These are phyloP conservation scores for Ascochyta clinopodiicola DNA, from an alignment of 2,329 filamentous ascomycete genomes.

Conservation along the genomic window DNA sequence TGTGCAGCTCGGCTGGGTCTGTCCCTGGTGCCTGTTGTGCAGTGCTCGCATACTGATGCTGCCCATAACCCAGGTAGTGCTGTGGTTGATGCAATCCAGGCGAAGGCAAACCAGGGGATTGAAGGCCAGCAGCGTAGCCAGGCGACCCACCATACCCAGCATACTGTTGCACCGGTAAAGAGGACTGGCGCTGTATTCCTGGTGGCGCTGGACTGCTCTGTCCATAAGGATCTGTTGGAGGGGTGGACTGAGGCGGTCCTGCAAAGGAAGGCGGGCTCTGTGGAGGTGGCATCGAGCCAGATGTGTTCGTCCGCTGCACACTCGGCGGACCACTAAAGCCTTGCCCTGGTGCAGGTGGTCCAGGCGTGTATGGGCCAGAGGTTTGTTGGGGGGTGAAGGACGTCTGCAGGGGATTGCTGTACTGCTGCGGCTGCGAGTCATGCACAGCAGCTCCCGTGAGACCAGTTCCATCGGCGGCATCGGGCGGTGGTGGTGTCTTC, in stretches of 20 bases:
- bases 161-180: slow-evolving; percentile 32
- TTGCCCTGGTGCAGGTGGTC: slow-evolving; percentile 47
- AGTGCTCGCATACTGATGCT: slow-evolving; percentile 57
- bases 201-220: slow-evolving; percentile 33
- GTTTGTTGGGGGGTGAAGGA: slow-evolving; percentile 45
- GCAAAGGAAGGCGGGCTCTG: slow-evolving; percentile 48
- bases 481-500: slow-evolving; percentile 78
- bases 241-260: slow-evolving; percentile 43
- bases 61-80: slow-evolving; percentile 61
- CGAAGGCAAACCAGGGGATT: slow-evolving; percentile 37
- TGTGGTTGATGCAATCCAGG: slow-evolving; percentile 48
- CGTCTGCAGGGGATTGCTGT: slow-evolving; percentile 40
- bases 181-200: slow-evolving; percentile 40
- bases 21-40: slow-evolving; percentile 36
- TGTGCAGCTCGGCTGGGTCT: slow-evolving; percentile 65
- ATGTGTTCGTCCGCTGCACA: slow-evolving; percentile 44
- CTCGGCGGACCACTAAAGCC: slow-evolving; percentile 42
- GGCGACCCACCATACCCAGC: slow-evolving; percentile 2
- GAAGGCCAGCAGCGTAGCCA: slow-evolving; percentile 1
- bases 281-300: slow-evolving; percentile 44
- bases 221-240: slow-evolving; percentile 34
- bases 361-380: slow-evolving; percentile 51
- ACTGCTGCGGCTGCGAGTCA: slow-evolving; percentile 45
- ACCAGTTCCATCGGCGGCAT: slow-evolving; percentile 61
- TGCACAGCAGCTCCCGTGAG: slow-evolving; percentile 49